These are phyloP conservation scores for Sequoia sempervirens DNA, from an alignment of 75 land plant genomes.

Conservation along the genomic window DNA sequence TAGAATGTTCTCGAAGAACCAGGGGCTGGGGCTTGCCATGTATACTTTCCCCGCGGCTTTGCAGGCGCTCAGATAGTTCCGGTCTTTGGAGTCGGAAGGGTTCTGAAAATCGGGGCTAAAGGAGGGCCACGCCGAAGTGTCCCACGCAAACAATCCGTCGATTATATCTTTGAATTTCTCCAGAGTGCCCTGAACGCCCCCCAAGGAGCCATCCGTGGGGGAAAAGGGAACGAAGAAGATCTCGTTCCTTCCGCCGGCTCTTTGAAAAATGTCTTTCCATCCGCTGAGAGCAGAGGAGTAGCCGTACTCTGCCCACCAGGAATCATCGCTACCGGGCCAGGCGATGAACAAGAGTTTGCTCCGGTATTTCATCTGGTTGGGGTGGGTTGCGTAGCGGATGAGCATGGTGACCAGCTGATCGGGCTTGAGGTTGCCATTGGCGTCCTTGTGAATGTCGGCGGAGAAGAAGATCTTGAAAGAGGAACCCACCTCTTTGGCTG, in stretches of 20 bases:
- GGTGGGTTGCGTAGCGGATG: constrained; percentile 1
- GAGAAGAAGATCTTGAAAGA: constrained; percentile 24
- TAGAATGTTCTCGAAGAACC: constrained; percentile 16
- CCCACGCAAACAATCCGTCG: too few species aligned
- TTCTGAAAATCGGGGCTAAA: neutral
- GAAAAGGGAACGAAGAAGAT: constrained; percentile 11
- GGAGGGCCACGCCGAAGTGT: too few species aligned
- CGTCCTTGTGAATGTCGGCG: constrained; percentile 6
- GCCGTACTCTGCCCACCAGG: neutral
- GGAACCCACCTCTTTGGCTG: neutral
- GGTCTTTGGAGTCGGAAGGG: constrained; percentile 8
- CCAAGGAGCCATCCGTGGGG: neutral
- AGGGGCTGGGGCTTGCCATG: constrained; percentile 36
- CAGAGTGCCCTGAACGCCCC: too few species aligned
- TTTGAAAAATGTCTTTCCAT: constrained; percentile 2
- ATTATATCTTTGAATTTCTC: too few species aligned
- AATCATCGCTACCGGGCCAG: constrained; percentile 5
- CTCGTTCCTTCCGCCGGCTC: neutral
- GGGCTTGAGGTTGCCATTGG: neutral
- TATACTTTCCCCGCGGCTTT: constrained; percentile 15
- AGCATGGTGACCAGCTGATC: neutral
- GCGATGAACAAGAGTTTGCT: constrained; percentile 10
- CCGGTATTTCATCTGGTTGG: neutral
- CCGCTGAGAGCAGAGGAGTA: constrained; percentile 1
- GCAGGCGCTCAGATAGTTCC: constrained; percentile 17